phyloP scores from a whole-genome alignment of 1,139 yeast species.

The Yamadazyma blattariae region DNA sequence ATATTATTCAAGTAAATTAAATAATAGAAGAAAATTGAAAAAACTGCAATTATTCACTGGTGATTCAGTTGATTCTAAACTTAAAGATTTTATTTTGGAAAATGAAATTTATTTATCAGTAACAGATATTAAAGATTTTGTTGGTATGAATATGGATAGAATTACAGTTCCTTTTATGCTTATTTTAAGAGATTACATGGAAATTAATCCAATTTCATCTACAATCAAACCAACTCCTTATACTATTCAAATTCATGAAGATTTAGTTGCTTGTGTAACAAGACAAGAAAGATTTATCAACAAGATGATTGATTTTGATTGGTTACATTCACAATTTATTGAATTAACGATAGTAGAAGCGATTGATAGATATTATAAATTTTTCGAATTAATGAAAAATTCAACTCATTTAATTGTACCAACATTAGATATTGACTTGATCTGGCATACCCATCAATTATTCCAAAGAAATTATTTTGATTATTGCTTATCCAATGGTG shows the following conservation, averaged over 20 bases:
- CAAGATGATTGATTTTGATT: slow-evolving; percentile 28
- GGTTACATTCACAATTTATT: slow-evolving; percentile 25
- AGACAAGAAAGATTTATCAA: slow-evolving; percentile 32
- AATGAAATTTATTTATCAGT: too few species aligned
- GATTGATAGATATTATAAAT: slow-evolving; percentile 23
- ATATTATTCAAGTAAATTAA: background rate
- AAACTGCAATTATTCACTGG: background rate
- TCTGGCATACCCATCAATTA: slow-evolving; percentile 43
- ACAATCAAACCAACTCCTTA: slow-evolving; percentile 20
- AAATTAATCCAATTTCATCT: slow-evolving; percentile 9
- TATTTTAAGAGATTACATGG: slow-evolving; percentile 9
- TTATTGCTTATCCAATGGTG: slow-evolving; percentile 16
- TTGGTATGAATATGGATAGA: background rate
- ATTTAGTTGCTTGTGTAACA: slow-evolving; percentile 32
- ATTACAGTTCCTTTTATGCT: slow-evolving; percentile 6
- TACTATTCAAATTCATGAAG: slow-evolving; percentile 9
- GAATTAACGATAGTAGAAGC: slow-evolving; percentile 19
- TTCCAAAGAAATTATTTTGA: slow-evolving; percentile 21
- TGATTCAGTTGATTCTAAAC: background rate
- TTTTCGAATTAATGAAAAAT: slow-evolving; percentile 16
- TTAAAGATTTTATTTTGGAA: too few species aligned
- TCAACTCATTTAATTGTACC: slow-evolving; percentile 25
- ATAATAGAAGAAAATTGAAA: background rate
- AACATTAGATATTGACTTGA: slow-evolving; percentile 37
- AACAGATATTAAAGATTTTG: background rate